Evolutionary conservation across 768 basidiomycete species (phyloP), one percentile per base, ranked within the genome.

Genomic region (Lepiota brunneoincarnata): DNA sequence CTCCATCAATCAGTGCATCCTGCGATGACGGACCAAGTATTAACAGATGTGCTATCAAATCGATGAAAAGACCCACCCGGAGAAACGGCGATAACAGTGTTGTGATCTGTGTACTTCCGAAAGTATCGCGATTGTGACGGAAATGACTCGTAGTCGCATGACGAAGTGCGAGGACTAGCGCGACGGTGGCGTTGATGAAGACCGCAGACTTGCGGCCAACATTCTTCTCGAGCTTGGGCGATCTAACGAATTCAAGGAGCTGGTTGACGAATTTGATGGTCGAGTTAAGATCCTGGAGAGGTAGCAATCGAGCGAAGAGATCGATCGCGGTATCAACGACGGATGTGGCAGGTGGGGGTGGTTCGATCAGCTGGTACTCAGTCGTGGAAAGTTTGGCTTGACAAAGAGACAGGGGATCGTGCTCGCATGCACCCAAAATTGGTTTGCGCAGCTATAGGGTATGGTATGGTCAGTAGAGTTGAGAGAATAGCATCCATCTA

Each of bases 321-420:
- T 89, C 83, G n/a, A 98, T 86, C 0, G 93, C 89, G 5, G 88
- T 84, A 65, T 98, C 91, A 23, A 97, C 89, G 9, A 93, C 89
- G 4, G 89, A 82, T 0, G 92, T 93, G 0, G 82, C 77, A 2
- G 94, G 75, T 2, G 94, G 86, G 6, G 90, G 83, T 6, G 89
- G 81, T 61, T 87, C 86, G 2, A 80, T 69, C 39, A 76, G 63
- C 11, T 64, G 61, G 46, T 78, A 79, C 52, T 80, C 78, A 6
- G 73, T 66, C 48, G 75, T 73, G 1, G 71, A 65, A 14, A 76
- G 65, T 21, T 67, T 69, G n/a, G 71, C 69, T 62, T 83, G 78
- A 62, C 83, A 93, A 2, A 91, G 74, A 1, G 81, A 81, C 26
- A 91, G 77, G 0, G 88, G 82, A 58, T 99, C 94, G 62, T 96